Evolutionary conservation across 1,139 yeast genomes (phyloP).

Genomic region (Arxiozyma bovina): DNA sequence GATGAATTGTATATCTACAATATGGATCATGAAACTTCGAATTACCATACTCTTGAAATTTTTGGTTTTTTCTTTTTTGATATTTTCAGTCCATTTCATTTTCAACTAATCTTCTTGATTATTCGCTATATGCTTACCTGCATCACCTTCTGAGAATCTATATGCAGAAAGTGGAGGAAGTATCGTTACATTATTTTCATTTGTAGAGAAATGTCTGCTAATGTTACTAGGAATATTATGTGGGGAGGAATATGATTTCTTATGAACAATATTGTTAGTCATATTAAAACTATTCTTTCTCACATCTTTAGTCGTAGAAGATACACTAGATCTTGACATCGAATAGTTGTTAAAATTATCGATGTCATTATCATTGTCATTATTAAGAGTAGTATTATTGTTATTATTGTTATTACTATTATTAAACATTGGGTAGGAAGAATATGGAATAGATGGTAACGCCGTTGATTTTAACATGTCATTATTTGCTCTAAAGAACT

Average conservation of each 20-base stretch:
- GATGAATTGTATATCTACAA: too few relatives aligned
- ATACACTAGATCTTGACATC: neutral
- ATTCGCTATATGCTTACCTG: neutral
- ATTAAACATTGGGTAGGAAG: constrained; percentile 3
- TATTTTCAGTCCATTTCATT: too few relatives aligned
- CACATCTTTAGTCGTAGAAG: neutral
- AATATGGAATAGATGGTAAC: constrained; percentile 2
- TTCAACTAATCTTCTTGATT: neutral
- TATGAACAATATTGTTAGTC: neutral
- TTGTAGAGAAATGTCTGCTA: neutral
- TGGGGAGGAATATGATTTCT: neutral
- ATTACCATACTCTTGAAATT: too few relatives aligned
- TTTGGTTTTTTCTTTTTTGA: too few relatives aligned
- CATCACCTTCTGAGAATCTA: neutral
- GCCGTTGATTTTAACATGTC: neutral
- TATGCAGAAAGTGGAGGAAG: constrained; percentile 1
- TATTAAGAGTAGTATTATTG: neutral
- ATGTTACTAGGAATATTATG: neutral
- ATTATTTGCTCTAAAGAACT: neutral
- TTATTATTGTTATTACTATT: neutral
- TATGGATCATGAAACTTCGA: too few relatives aligned
- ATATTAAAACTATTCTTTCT: neutral
- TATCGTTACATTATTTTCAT: neutral
- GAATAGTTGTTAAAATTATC: neutral
- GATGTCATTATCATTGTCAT: neutral